phyloP scores from a whole-genome alignment of 2,329 filamentous ascomycete species.

The Fusarium drepaniforme region DNA sequence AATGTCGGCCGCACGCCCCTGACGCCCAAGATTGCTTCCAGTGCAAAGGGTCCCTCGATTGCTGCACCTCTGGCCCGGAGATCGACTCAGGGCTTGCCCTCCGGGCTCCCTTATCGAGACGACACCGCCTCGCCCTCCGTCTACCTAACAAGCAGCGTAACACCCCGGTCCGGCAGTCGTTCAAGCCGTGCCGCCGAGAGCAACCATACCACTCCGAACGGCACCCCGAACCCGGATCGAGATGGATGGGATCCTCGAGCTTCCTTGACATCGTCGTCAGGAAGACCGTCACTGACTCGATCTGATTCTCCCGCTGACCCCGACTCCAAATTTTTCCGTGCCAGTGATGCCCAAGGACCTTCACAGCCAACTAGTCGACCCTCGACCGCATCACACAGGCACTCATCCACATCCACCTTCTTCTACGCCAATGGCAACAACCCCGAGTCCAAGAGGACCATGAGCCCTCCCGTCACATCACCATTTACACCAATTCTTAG shows the following conservation, averaged over 20 bases:
- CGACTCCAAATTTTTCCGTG: constrained; percentile 87
- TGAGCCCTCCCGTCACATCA: constrained; percentile 45
- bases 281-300: constrained; percentile 41
- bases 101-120: constrained; percentile 28
- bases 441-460: constrained; percentile 53
- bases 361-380: constrained; percentile 51
- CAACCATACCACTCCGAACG: constrained; percentile 73
- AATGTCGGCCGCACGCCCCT: constrained; percentile 61
- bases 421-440: constrained; percentile 67
- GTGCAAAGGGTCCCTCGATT: constrained; percentile 52
- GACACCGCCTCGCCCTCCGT: constrained; percentile 16
- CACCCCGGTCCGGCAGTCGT: constrained; percentile 81
- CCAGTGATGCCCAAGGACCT: constrained; percentile 76
- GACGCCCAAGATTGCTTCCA: constrained; percentile 67
- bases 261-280: constrained; percentile 43
- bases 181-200: constrained; percentile 77
- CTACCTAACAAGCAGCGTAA: constrained; percentile 76
- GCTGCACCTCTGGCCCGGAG: constrained; percentile 58
- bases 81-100: constrained; percentile 40
- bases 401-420: constrained; percentile 61
- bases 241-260: constrained; percentile 58
- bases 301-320: constrained; percentile 43
- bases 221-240: constrained; percentile 65
- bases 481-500: constrained; percentile 51
- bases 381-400: constrained; percentile 58